Base-by-base conservation (phyloP, 2,329 filamentous ascomycete species). In the Sclerotinia borealis region DNA sequence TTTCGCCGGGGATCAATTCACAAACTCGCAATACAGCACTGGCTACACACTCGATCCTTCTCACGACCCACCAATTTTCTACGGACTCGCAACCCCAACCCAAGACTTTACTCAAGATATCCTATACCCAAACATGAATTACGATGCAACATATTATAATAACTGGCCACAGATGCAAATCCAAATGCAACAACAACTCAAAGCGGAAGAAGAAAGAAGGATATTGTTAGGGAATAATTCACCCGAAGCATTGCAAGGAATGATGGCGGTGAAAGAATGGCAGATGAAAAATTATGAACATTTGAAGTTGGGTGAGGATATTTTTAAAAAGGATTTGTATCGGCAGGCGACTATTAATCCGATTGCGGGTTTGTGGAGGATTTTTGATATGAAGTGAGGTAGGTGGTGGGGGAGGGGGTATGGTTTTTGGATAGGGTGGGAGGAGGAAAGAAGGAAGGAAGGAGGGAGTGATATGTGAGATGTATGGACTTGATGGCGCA, bases 251-350 rank as follows among this genome's bases (percentile, higher is more conserved):
- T 29, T 67, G 17, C 47, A 59, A 47, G 66, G 64, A 15, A 63
- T 67, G 45, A 34, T 67, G 19, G 64, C 59, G 1, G 39, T 67
- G 10, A 66, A 66, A 37, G 49, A 41, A 1, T 67, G 66, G 66
- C 63, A 67, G 34, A 29, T 37, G 29, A 48, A 43, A 27, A 66
- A 67, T 43, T 51, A 55, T 25, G 47, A 64, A 22, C 29, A 66
- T 54, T 39, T 67, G 29, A 58, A 64, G 27, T 45, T 62, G 37
- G 66, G 66, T n/a, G 62, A 67, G 48, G 19, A 66, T 36, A 64
- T 67, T 58, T 67, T 67, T n/a, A 36, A 50, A 4, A 66, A 66
- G 51, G 56, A 63, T 31, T 31, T 64, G 36, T 65, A 61, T 61
- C 41, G 52, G 8, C 62, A 64, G 25, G 59, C 66, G n/a, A 59